A percentile compares a stretch with the other conserved stretches of the same genome.
phyloP scores from a whole-genome alignment of 768 basidiomycete species.

The Leccinum aurantiacum region DNA sequence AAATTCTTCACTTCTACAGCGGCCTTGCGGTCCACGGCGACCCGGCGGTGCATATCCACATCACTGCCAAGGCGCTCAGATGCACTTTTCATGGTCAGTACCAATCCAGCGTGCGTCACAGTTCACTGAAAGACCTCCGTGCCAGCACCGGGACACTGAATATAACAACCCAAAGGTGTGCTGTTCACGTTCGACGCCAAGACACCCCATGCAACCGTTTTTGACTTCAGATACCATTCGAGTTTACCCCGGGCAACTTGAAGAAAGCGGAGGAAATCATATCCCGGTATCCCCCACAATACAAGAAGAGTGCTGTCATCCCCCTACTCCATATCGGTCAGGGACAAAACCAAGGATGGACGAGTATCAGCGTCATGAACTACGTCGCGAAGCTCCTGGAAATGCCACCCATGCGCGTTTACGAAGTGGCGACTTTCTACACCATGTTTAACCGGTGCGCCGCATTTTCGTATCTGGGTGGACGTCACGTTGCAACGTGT shows the following conservation, averaged over 20 bases:
- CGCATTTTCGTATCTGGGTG: not conserved
- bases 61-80: conserved; percentile 62
- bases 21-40: conserved; percentile 18
- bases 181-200: not conserved
- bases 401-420: conserved; percentile 98
- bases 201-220: not conserved
- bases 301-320: conserved; percentile 98
- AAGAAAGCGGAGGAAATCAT: conserved; percentile 89
- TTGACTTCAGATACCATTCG: conserved; percentile 76
- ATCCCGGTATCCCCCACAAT: conserved; percentile 91
- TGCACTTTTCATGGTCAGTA: conserved; percentile 82
- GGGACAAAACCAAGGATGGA: conserved; percentile 98
- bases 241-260: conserved; percentile 77
- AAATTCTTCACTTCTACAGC: conserved; percentile 12
- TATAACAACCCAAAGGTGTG: conserved; percentile 90
- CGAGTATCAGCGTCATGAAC: conserved; percentile 98
- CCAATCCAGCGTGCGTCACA: conserved; percentile 6
- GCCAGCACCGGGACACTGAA: conserved; percentile 89
- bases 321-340: conserved; percentile 95
- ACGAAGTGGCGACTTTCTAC: conserved; percentile 99
- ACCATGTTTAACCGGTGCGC: conserved; percentile 98
- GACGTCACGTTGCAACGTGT: not conserved
- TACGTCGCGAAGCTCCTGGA: conserved; percentile 91
- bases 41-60: conserved; percentile 35
- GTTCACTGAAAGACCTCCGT: conserved; percentile 15